Conservation (phyloP, 73 alveolate genomes). For the Paramecium octaurelia region DNA sequence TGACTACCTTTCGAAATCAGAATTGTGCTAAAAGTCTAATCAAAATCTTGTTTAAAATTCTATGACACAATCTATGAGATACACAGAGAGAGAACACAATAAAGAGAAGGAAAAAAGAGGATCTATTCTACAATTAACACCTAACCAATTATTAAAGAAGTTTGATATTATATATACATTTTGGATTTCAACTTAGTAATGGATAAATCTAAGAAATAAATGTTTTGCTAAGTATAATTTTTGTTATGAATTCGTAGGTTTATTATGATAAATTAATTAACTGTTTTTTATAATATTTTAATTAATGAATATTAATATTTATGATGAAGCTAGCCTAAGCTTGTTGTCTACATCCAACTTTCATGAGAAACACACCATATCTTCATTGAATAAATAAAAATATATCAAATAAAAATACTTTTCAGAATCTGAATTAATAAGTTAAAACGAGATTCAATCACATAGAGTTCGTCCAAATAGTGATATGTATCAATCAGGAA, state of each 20-base stretch:
- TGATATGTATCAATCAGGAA: slow-evolving; percentile 25
- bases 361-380: slow-evolving; percentile 12
- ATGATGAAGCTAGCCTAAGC: slow-evolving; percentile 33
- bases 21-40: background rate
- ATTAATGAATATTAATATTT: slow-evolving; percentile 36
- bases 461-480: background rate
- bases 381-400: background rate
- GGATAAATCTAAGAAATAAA: background rate
- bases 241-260: background rate
- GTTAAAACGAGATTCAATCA: background rate
- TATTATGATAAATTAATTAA: background rate
- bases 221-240: background rate
- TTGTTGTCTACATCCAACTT: background rate
- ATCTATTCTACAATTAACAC: too few species aligned
- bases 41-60: background rate
- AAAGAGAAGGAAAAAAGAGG: too few species aligned
- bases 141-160: too few species aligned
- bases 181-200: too few species aligned
- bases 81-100: background rate
- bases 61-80: background rate
- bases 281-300: background rate
- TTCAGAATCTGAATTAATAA: slow-evolving; percentile 14
- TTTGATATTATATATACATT: too few species aligned
- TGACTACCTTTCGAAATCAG: too few species aligned
- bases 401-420: background rate